Base-by-base conservation (phyloP, 257 asterid species). In the Solanum ahanhuiri region DNA sequence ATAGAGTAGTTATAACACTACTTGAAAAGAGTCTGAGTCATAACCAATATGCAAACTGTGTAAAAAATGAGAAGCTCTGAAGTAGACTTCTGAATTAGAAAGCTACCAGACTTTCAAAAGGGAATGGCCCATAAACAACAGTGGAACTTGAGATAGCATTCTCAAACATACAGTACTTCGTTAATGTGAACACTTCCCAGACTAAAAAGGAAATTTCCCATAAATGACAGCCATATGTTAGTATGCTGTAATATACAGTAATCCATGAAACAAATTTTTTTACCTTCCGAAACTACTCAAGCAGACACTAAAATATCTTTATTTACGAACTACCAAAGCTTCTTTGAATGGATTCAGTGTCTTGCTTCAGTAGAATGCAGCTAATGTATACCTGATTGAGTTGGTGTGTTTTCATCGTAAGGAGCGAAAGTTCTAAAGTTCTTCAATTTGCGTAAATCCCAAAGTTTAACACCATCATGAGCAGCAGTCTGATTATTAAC, bases 401-500 rank as follows among this genome's bases (percentile, higher is more conserved):
- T 94, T 10, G 99, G 94, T 15, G 94, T 90, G 86, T 93, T 92
- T 85, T 95, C 98, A 88, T 97, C 99, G 48, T 96, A 95, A 30
- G 99, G 98, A 51, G 93, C 17, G 73, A 97, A 90, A 83, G 92
- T 94, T 90, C 96, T 90, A 39, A 97, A 97, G 89, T 94, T 97
- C 87, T 89, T 97, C 95, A 97, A 90, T 91, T 93, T 97, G 18
- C 99, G 99, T 79, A 97, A 92, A 93, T 97, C 99, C 96, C 95
- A 97, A 83, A 97, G 98, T 93, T 94, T 95, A 83, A 97, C 99
- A 85, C 99, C 99, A 93, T 97, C 99, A 83, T 92, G 96, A 75
- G 98, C 99, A 83, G 99, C 99, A 89, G 98, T 96, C 99, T 97
- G 94, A 84, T 86, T 87, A 88, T 85, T 51, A 81, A 87, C 85